Evolutionary conservation across 768 basidiomycete genomes (phyloP).

Genomic region (Infundibulicybe gibba): DNA sequence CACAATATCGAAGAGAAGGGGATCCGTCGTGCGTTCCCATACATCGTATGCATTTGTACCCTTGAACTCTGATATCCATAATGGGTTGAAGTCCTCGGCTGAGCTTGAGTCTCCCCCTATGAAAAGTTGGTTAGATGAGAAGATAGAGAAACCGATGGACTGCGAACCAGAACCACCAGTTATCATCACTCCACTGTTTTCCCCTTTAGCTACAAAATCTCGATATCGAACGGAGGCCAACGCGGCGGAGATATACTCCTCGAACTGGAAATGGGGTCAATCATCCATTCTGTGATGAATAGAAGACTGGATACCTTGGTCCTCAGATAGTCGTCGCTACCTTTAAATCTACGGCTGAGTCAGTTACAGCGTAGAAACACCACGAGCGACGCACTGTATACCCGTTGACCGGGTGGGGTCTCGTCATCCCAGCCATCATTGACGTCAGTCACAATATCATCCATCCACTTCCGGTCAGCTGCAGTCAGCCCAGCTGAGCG

Average conservation of each 20-base stretch:
- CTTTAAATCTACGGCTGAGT: constrained; percentile 68
- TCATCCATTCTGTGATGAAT: not conserved
- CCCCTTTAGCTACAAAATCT: constrained; percentile 75
- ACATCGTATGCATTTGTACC: constrained; percentile 83
- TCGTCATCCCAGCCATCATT: constrained; percentile 74
- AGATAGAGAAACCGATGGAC: not conserved
- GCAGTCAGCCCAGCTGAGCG: constrained; percentile 77
- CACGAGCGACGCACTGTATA: constrained; percentile 54
- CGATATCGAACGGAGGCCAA: constrained; percentile 88
- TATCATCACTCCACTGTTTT: constrained; percentile 61
- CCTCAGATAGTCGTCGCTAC: constrained; percentile 93
- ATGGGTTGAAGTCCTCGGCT: constrained; percentile 77
- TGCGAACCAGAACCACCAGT: constrained; percentile 54
- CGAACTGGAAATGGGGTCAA: constrained; percentile 52
- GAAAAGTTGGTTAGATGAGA: constrained; percentile 2
- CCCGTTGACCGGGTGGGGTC: constrained; percentile 52
- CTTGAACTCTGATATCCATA: constrained; percentile 89
- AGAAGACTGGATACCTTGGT: constrained; percentile 53
- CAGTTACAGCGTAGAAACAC: not conserved
- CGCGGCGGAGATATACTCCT: constrained; percentile 91
- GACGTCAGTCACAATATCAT: constrained; percentile 86
- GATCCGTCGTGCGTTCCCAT: constrained; percentile 91
- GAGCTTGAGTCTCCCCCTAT: constrained; percentile 54
- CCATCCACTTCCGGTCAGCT: constrained; percentile 97
- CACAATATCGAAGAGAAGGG: constrained; percentile 90